phyloP scores from a whole-genome alignment of 2,329 filamentous ascomycete species.

The Aspergillus arachidicola region DNA sequence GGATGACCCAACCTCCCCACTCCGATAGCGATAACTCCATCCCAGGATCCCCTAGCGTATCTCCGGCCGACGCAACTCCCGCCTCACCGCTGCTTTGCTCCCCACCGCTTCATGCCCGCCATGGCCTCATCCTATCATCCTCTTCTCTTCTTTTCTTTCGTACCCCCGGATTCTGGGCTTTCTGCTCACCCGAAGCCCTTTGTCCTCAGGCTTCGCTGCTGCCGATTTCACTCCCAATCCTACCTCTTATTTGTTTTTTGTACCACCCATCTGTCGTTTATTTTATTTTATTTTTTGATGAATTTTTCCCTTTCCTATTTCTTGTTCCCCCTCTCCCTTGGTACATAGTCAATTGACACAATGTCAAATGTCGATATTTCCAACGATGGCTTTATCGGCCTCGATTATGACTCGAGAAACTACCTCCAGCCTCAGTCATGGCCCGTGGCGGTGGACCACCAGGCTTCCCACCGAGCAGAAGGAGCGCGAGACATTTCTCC shows the following conservation, averaged over 20 bases:
- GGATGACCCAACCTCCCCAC: conserved; percentile 17
- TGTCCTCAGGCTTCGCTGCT: conserved; percentile 27
- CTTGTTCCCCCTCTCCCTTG: conserved; percentile 22
- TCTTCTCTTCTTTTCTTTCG: conserved; percentile 29
- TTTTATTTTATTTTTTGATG: conserved; percentile 9
- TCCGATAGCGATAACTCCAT: conserved; percentile 30
- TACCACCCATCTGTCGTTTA: conserved; percentile 18
- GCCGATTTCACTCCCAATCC: conserved; percentile 3
- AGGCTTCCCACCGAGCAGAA: conserved; percentile 40
- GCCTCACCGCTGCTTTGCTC: conserved; percentile 48
- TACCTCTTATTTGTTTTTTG: conserved; percentile 24
- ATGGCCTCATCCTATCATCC: conserved; percentile 36
- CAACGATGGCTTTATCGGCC: conserved; percentile 48
- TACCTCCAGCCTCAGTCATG: conserved; percentile 48
- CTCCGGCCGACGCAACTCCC: conserved; percentile 30
- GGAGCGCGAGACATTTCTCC: conserved; percentile 45
- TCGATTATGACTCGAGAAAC: conserved; percentile 51
- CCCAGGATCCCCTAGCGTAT: conserved; percentile 42
- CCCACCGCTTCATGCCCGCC: conserved; percentile 42
- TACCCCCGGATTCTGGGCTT: conserved; percentile 33
- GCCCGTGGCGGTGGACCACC: conserved; percentile 47
- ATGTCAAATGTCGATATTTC: conserved; percentile 51
- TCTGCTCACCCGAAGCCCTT: conserved; percentile 33
- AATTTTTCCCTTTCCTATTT: conserved; percentile 12
- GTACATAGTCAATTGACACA: conserved; percentile 25